Percentiles rank a stretch among this genome's conserved stretches.
phyloP scores from a whole-genome alignment of 2,329 filamentous ascomycete species.

The Fusarium brevicatenulatum region DNA sequence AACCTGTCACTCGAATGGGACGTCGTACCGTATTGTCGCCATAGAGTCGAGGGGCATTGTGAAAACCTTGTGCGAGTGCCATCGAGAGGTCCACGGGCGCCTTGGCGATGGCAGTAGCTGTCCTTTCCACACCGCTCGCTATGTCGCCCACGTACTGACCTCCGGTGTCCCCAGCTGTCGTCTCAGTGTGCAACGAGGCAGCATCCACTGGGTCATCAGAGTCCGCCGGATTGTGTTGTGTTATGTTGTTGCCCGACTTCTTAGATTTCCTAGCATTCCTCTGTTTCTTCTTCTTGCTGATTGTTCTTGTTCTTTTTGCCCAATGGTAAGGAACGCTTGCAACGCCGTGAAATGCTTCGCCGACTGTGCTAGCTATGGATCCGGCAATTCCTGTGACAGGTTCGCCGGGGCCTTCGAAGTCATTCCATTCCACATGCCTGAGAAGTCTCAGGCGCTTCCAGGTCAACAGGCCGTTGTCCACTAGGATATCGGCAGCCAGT shows the following conservation, averaged over 20 bases:
- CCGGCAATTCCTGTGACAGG: conserved; percentile 74
- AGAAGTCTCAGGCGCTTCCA: conserved; percentile 73
- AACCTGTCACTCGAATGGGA: conserved; percentile 70
- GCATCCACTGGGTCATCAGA: conserved; percentile 6
- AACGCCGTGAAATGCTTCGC: conserved; percentile 69
- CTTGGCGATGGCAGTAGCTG: conserved; percentile 61
- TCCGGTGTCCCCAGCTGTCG: conserved; percentile 28
- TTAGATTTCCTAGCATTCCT: conserved; percentile 5
- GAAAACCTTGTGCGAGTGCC: conserved; percentile 74
- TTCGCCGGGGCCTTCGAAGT: conserved; percentile 80
- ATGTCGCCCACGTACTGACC: conserved; percentile 61
- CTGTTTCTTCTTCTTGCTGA: conserved; percentile 41
- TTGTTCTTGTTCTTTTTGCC: conserved; percentile 65
- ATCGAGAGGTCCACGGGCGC: conserved; percentile 70
- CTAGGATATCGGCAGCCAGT: conserved; percentile 72
- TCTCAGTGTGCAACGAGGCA: conserved; percentile 23
- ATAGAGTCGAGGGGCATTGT: conserved; percentile 76
- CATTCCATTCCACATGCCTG: conserved; percentile 78
- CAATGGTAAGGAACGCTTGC: conserved; percentile 71
- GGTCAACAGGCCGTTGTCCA: conserved; percentile 67
- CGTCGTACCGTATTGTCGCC: conserved; percentile 75
- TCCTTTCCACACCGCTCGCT: conserved; percentile 61
- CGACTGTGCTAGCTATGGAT: conserved; percentile 67
- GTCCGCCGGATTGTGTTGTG: neutral
- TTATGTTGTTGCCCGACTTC: neutral